phyloP scores from a whole-genome alignment of 306 rosid genomes.

The Acacia crassicarpa region DNA sequence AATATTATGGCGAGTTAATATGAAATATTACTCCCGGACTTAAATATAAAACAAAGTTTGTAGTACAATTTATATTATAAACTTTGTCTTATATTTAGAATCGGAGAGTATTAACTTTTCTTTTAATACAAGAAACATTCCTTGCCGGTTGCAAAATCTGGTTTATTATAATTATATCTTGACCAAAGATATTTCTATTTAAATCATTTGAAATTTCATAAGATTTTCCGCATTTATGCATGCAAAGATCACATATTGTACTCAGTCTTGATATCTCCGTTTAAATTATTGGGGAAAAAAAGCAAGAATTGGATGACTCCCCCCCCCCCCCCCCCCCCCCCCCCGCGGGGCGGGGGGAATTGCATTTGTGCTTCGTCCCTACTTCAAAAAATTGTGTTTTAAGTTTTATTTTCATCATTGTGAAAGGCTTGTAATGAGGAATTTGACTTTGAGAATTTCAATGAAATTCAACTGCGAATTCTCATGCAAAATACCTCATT shows the following conservation, averaged over 20 bases:
- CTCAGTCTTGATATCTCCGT: not conserved
- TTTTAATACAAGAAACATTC: too few species aligned
- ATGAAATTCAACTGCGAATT: not conserved
- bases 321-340: too few species aligned
- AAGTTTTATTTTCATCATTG: not conserved
- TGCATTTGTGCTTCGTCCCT: not conserved
- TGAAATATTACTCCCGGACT: too few species aligned
- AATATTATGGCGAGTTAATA: too few species aligned
- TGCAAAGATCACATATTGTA: not conserved
- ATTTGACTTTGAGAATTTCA: not conserved
- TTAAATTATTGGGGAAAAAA: not conserved
- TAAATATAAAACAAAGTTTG: too few species aligned
- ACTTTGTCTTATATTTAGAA: too few species aligned
- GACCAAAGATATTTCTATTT: not conserved
- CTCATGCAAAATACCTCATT: not conserved
- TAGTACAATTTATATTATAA: too few species aligned
- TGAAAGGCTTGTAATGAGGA: not conserved
- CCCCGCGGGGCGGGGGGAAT: too few species aligned
- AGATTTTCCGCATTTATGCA: not conserved
- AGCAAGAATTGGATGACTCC: not conserved
- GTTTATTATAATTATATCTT: not conserved
- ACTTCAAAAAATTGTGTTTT: not conserved
- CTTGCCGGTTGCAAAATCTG: not conserved
- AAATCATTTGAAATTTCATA: not conserved
- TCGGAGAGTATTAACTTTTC: too few species aligned